Percentiles rank a stretch among this genome's conserved stretches.
These are phyloP conservation scores for Paraconiothyrium sp. DNA, from an alignment of 2,329 filamentous ascomycete species.

Conservation along the genomic window DNA sequence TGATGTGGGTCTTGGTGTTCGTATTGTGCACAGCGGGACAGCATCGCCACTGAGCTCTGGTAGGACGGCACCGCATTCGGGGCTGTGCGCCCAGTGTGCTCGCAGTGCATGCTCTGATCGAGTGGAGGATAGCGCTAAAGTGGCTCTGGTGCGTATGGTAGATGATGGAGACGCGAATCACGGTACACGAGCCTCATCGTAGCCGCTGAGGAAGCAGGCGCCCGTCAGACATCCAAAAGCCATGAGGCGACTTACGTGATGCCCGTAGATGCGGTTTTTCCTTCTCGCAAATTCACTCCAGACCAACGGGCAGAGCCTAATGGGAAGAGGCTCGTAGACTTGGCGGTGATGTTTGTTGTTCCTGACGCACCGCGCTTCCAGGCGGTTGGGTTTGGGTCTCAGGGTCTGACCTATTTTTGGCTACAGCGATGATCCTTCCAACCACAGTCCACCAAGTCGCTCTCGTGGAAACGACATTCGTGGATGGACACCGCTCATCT, in stretches of 20 bases:
- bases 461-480: not conserved
- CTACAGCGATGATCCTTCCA: not conserved
- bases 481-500: not conserved
- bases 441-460: not conserved
- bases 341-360: not conserved
- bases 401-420: slow-evolving; percentile 7
- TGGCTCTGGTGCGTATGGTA: not conserved
- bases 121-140: slow-evolving; percentile 1
- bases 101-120: not conserved
- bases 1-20: slow-evolving; percentile 16
- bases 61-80: slow-evolving; percentile 26
- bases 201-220: slow-evolving; percentile 11
- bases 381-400: slow-evolving; percentile 2
- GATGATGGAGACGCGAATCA: not conserved
- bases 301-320: slow-evolving; percentile 28
- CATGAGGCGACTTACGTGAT: slow-evolving; percentile 13
- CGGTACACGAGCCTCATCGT: slow-evolving; percentile 14
- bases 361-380: not conserved
- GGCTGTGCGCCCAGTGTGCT: slow-evolving; percentile 22
- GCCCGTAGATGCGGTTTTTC: slow-evolving; percentile 13
- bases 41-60: slow-evolving; percentile 44
- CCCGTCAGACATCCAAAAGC: slow-evolving; percentile 19
- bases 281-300: slow-evolving; percentile 19
- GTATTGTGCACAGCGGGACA: slow-evolving; percentile 18
- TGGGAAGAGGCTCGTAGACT: not conserved